phyloP scores from a whole-genome alignment of 2,329 filamentous ascomycete genomes.

The Neonectria magnoliae region DNA sequence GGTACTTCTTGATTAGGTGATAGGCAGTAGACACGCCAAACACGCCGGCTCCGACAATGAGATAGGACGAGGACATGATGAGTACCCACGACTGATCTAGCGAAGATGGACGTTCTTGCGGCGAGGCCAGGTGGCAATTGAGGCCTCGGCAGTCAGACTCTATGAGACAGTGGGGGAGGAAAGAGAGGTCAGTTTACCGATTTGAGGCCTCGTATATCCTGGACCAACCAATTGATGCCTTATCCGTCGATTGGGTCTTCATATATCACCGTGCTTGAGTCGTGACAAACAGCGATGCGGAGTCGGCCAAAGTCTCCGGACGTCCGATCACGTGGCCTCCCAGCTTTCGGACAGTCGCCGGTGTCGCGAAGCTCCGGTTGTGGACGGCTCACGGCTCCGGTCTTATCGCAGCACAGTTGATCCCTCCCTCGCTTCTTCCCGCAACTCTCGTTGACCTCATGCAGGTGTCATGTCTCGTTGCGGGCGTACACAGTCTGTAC shows the following conservation, averaged over 20 bases:
- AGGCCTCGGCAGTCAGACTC: neutral
- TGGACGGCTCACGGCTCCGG: neutral
- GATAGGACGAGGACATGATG: conserved; percentile 51
- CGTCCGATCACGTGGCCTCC: neutral
- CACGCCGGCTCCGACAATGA: conserved; percentile 73
- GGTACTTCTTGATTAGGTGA: conserved; percentile 63
- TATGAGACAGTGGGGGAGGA: neutral
- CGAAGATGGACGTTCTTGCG: neutral
- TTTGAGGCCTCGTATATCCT: neutral
- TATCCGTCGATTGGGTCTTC: neutral
- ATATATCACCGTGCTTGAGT: neutral
- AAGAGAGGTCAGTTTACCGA: neutral
- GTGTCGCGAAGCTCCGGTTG: neutral
- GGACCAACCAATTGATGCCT: neutral
- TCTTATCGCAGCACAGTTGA: neutral
- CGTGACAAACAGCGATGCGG: neutral
- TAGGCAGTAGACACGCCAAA: conserved; percentile 75
- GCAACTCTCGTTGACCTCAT: neutral
- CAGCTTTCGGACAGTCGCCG: neutral
- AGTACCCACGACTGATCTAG: neutral
- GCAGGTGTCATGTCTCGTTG: neutral
- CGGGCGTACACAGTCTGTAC: neutral
- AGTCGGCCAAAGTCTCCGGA: neutral
- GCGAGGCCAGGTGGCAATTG: neutral
- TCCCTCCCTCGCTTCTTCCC: neutral